Evolutionary conservation across 2,329 filamentous ascomycete species (phyloP), one percentile per base, ranked within the genome.

Genomic region (Trichophyton equinum): DNA sequence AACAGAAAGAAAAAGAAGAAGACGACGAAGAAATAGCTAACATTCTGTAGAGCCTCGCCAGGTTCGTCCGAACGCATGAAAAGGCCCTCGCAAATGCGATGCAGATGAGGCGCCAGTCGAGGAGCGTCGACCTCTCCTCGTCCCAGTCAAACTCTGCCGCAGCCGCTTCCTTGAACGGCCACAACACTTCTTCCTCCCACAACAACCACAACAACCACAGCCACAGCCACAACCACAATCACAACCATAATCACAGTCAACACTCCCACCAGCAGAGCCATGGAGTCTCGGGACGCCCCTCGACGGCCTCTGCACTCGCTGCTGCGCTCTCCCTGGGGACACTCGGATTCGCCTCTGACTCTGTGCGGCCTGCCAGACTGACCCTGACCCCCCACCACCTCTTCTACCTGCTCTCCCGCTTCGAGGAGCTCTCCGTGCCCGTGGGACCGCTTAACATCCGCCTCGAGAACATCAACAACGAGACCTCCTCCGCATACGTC

Each of bases 381-480:
- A 91, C 91, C 44, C 81, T 99, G 65, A 97, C 94, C 11, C 89
- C 94, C 20, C 94, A 99, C 71, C 94, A 99, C 73, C 84, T 99
- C 33, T 97, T 96, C 78, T 99, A 96, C 73, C 83, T 99, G 36
- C 83, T 99, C 60, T 96, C 91, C 61, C 89, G 91, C 60, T 96
- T 97, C 74, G 91, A 96, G 77, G 92, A 96, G 65, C 81, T 97
- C 63, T 85, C 85, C 62, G 94, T 97, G 66, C 82, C 87, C 64
- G 91, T 97, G 64, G 94, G 94, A 3, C 91, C 92, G 36, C 96
- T 96, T 91, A 96, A 94, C 71, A 85, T 99, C 63, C 87, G 94
- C 38, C 78, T 97, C 67, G 94, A 99, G 75, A 96, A 95, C 72
- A 85, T 99, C 53, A 90, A 96, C 73, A 88, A 91, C 68, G 90